Evolutionary conservation across 352 stramenopile genomes (phyloP).

Genomic region (Phytophthora sojae): DNA sequence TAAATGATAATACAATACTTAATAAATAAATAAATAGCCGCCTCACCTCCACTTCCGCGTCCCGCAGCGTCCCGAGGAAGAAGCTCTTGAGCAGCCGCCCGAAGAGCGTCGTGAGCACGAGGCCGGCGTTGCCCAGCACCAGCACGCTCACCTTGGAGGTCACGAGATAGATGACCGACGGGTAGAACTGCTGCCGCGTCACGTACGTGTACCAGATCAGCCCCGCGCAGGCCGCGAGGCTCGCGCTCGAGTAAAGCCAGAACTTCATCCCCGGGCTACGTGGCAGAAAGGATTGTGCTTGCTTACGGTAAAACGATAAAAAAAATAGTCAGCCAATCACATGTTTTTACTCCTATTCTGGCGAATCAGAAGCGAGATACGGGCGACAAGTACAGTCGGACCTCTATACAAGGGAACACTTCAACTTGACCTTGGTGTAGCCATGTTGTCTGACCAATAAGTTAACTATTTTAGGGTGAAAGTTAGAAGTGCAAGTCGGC

Average conservation of each 20-base stretch:
- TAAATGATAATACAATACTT: no score
- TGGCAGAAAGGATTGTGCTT: slow-evolving; percentile 28
- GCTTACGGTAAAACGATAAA: background rate
- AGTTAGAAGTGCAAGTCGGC: slow-evolving; percentile 60
- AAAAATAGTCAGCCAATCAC: slow-evolving; percentile 21
- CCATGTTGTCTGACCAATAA: slow-evolving; percentile 20
- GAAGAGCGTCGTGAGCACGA: slow-evolving; percentile 90
- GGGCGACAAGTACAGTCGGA: background rate
- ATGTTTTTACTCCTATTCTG: slow-evolving; percentile 12
- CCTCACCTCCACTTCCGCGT: slow-evolving; percentile 84
- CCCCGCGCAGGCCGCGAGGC: slow-evolving; percentile 79
- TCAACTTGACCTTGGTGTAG: slow-evolving; percentile 5
- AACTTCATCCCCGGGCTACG: slow-evolving; percentile 69
- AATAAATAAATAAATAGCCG: slow-evolving; percentile 12
- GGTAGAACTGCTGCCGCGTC: slow-evolving; percentile 97
- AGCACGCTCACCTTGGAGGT: slow-evolving; percentile 97
- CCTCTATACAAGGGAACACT: slow-evolving; percentile 8
- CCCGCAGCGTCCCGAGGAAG: slow-evolving; percentile 83
- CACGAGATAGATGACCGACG: slow-evolving; percentile 96
- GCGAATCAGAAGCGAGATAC: slow-evolving; percentile 6
- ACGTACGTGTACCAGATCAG: slow-evolving; percentile 94
- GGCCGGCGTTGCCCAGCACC: slow-evolving; percentile 95
- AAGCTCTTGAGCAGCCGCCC: slow-evolving; percentile 84
- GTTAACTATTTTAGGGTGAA: slow-evolving; percentile 9
- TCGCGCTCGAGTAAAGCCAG: slow-evolving; percentile 90